A percentile compares a stretch with the other conserved stretches of the same genome.
phyloP scores from a whole-genome alignment of 495 filamentous ascomycete genomes.

The Talaromyces thailandensis region DNA sequence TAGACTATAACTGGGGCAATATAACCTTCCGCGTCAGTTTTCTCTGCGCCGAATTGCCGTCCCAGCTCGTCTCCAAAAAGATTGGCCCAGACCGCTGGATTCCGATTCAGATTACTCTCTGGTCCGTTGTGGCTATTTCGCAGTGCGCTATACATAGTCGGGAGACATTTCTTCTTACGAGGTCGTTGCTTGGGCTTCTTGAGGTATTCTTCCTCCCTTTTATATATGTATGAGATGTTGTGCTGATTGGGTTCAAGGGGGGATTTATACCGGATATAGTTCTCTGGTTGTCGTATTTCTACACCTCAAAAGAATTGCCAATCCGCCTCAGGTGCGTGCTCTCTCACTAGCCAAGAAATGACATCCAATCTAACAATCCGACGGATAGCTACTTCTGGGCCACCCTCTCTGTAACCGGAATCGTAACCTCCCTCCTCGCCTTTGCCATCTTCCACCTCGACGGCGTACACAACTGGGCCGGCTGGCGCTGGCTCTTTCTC shows the following conservation, averaged over 20 bases:
- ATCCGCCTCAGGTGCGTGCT: conserved; percentile 46
- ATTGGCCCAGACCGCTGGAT: conserved; percentile 75
- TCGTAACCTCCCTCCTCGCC: conserved; percentile 34
- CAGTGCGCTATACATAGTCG: conserved; percentile 53
- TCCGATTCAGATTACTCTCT: conserved; percentile 62
- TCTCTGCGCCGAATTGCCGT: conserved; percentile 47
- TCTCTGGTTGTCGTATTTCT: conserved; percentile 65
- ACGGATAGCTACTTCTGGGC: conserved; percentile 48
- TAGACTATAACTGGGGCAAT: conserved; percentile 24
- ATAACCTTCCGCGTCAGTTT: conserved; percentile 18
- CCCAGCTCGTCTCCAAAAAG: conserved; percentile 56
- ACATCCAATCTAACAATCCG: not conserved
- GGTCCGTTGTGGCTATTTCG: conserved; percentile 56
- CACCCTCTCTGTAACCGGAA: conserved; percentile 42
- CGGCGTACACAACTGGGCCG: conserved; percentile 18
- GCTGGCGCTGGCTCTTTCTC: conserved; percentile 39
- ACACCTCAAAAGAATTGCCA: conserved; percentile 51
- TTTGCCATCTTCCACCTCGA: conserved; percentile 38
- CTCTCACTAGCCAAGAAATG: not conserved
- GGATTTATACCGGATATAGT: conserved; percentile 47
- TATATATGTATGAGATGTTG: not conserved
- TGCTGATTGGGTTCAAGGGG: conserved; percentile 30
- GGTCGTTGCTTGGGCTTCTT: conserved; percentile 57
- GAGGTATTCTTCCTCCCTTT: conserved; percentile 15
- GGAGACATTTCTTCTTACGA: conserved; percentile 49